Evolutionary conservation across 2,329 filamentous ascomycete genomes (phyloP), one percentile per base, ranked within the genome.

Genomic region (Didymella segeticola): DNA sequence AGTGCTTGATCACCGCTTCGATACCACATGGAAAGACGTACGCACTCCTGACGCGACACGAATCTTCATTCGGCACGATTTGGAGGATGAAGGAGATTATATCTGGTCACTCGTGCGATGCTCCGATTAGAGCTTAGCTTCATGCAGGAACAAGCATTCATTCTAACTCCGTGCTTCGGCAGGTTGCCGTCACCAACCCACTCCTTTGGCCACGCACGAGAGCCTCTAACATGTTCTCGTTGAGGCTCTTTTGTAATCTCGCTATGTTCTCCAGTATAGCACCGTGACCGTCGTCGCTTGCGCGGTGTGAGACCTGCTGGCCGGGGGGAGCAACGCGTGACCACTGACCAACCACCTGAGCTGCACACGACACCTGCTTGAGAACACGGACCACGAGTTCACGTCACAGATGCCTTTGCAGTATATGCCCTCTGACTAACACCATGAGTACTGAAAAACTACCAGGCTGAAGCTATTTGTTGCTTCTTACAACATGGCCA

Each of bases 291-390:
- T 33, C 15, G 38, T 14, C 39, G 43, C n/a, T 45, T 30, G 46
- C 27, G 23, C 29, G 43, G 54, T 38, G 43, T 68, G 61, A 70
- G 58, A 70, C 65, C 55, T 62, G 58, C 22, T 54, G 66, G 64
- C 60, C 63, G 64, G 47, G 38, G 55, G 29, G 39, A 27, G 51
- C 37, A 57, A 51, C 67, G 63, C 64, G 63, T 73, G 69, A 73
- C 57, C 56, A 63, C 63, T 73, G 69, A 73, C 57, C 56, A 63
- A 43, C 54, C 56, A 58, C 53, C 54, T 57, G 62, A 54, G 54
- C 47, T 33, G 42, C 52, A 56, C 57, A 57, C 58, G 62, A 55
- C 58, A 58, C 57, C 60, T 50, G 42, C 30, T 25, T 46, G 49
- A 58, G 50, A 60, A 37, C 50, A 42, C 42, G 37, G 41, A 47